Evolutionary conservation across 2,329 filamentous ascomycete genomes (phyloP).

Genomic region (Aspergillus ibericus): DNA sequence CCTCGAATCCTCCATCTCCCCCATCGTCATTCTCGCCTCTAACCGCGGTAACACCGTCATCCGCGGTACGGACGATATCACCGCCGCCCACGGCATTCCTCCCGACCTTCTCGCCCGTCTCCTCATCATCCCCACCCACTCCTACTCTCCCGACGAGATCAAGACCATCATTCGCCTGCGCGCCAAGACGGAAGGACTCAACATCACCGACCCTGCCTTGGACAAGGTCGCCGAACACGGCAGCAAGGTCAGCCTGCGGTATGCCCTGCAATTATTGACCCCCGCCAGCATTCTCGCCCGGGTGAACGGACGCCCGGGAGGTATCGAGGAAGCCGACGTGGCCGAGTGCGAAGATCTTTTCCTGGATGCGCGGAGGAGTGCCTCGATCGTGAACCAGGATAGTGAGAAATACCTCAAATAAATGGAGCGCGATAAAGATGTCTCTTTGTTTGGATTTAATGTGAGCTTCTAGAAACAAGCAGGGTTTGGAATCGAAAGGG

Average conservation of each 20-base stretch:
- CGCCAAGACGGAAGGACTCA: constrained; percentile 75
- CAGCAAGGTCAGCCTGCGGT: constrained; percentile 83
- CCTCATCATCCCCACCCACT: constrained; percentile 91
- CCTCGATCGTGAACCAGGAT: constrained; percentile 66
- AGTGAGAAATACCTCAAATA: constrained; percentile 66
- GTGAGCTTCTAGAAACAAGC: constrained; percentile 7
- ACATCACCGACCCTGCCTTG: constrained; percentile 77
- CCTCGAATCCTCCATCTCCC: constrained; percentile 91
- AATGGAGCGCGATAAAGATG: constrained; percentile 5
- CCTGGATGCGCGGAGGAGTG: constrained; percentile 77
- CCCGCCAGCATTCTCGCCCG: constrained; percentile 88
- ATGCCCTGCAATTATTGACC: constrained; percentile 87
- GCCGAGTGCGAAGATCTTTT: constrained; percentile 81
- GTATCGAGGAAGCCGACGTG: constrained; percentile 73
- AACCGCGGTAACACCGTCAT: constrained; percentile 94
- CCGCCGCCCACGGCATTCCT: constrained; percentile 89
- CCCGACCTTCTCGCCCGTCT: constrained; percentile 90
- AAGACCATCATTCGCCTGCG: constrained; percentile 86
- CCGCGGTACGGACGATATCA: constrained; percentile 74
- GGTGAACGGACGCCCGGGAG: constrained; percentile 71
- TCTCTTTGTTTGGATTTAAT: background rate
- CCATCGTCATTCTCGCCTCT: constrained; percentile 95
- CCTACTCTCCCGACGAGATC: constrained; percentile 86
- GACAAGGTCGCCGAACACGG: constrained; percentile 86
- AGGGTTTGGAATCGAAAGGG: background rate